phyloP scores from a whole-genome alignment of 73 alveolate genomes.

The Uronychia binucleata region DNA sequence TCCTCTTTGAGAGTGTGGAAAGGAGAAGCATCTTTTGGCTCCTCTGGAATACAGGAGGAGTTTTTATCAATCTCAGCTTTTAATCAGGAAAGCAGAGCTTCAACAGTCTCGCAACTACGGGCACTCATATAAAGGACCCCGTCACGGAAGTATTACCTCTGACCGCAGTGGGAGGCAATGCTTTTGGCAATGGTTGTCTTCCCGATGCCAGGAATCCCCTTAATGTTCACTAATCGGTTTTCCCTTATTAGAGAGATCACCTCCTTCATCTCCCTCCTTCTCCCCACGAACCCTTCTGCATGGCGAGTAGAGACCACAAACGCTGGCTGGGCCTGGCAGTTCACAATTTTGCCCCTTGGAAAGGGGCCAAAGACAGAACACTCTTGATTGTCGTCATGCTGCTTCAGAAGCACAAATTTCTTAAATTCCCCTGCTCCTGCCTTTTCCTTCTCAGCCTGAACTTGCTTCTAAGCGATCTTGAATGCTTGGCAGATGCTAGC shows the following conservation, averaged over 20 bases:
- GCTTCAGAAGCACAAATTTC: conserved; percentile 16
- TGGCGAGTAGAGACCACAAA: conserved; percentile 14
- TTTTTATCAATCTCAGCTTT: no score
- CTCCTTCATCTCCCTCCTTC: conserved; percentile 59
- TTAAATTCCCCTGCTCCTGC: conserved; percentile 15
- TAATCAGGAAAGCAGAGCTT: conserved; percentile 18
- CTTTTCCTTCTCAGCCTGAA: conserved; percentile 24
- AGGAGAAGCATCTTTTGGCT: no score
- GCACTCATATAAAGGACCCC: conserved; percentile 37
- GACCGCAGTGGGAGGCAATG: conserved; percentile 9
- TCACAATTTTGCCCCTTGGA: conserved; percentile 25
- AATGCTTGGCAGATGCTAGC: conserved; percentile 57
- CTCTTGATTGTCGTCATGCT: conserved; percentile 26
- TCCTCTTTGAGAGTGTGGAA: no score
- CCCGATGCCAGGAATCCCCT: conserved; percentile 65
- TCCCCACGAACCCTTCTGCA: conserved; percentile 47
- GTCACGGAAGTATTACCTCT: conserved; percentile 30
- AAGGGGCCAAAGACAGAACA: conserved; percentile 50
- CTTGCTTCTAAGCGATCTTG: conserved; percentile 39
- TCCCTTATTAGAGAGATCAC: conserved; percentile 6
- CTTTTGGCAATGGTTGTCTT: conserved; percentile 50
- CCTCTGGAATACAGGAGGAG: no score
- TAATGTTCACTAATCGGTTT: conserved; percentile 40
- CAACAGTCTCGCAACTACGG: conserved; percentile 25
- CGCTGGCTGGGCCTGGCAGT: conserved; percentile 30